These are phyloP conservation scores for Cryphonectria japonica DNA, from an alignment of 2,329 filamentous ascomycete species.

Conservation along the genomic window DNA sequence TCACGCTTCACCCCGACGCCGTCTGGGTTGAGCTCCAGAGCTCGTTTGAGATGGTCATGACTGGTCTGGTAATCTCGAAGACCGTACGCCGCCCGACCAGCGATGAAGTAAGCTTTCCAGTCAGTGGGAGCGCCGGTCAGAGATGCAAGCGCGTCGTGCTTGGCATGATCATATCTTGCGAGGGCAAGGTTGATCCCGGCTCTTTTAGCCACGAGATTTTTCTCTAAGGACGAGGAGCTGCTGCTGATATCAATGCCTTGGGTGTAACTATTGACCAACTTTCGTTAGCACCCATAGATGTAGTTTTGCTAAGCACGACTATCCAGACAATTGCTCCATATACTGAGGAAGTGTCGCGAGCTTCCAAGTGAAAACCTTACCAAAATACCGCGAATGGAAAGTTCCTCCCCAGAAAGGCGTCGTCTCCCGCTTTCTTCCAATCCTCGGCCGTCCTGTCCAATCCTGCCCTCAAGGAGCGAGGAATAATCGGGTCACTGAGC, in stretches of 20 bases:
- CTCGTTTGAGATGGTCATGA: background rate
- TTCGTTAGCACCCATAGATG: background rate
- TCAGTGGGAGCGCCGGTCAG: background rate
- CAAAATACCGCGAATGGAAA: background rate
- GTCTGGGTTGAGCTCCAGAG: background rate
- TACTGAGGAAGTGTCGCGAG: no score
- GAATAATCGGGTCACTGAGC: background rate
- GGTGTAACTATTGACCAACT: background rate
- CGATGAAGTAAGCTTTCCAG: background rate
- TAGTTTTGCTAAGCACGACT: background rate
- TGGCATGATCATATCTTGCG: background rate
- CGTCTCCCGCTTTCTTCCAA: background rate
- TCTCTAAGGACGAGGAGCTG: background rate
- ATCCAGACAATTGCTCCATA: no score
- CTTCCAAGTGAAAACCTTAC: background rate
- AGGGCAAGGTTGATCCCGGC: background rate
- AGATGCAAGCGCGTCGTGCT: background rate
- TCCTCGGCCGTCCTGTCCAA: background rate
- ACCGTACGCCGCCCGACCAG: background rate
- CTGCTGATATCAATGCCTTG: background rate
- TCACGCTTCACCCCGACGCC: background rate
- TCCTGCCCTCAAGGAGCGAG: background rate
- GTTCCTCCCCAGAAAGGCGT: background rate
- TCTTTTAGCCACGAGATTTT: background rate
- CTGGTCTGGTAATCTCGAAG: background rate